Conservation (phyloP, 1,139 yeast species). For the Suhomyces bolitotheri region DNA sequence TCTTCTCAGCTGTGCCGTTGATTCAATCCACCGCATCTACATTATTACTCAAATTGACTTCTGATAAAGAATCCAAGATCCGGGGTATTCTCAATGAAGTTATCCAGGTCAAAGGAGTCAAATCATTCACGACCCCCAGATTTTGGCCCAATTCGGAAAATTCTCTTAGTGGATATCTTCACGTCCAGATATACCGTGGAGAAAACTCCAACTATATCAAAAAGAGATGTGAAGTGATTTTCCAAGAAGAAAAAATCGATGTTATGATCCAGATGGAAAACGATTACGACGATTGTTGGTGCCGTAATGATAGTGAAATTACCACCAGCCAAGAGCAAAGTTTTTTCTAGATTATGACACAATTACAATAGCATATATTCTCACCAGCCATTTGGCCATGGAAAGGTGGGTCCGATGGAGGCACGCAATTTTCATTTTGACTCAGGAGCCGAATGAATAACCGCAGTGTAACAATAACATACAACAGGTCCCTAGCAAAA, state of each 20-base stretch:
- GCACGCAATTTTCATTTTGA: too few species aligned
- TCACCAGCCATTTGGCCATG: too few species aligned
- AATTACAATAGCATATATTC: too few species aligned
- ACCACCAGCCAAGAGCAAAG: too few species aligned
- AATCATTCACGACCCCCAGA: constrained; percentile 82
- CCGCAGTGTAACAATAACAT: too few species aligned
- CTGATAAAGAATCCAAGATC: constrained; percentile 55
- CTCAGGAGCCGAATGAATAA: too few species aligned
- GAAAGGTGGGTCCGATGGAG: too few species aligned
- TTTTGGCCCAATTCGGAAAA: constrained; percentile 76
- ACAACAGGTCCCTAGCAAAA: too few species aligned
- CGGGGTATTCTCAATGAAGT: constrained; percentile 68
- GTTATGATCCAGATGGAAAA: constrained; percentile 63
- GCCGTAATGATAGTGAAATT: constrained; percentile 28
- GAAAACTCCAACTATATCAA: constrained; percentile 65
- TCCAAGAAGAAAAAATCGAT: constrained; percentile 35
- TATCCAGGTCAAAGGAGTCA: constrained; percentile 71
- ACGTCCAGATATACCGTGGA: constrained; percentile 66
- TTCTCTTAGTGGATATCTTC: constrained; percentile 55
- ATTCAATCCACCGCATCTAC: constrained; percentile 78
- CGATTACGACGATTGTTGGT: constrained; percentile 62
- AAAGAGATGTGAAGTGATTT: constrained; percentile 56
- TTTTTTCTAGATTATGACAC: too few species aligned
- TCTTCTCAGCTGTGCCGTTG: constrained; percentile 80
- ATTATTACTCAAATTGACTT: constrained; percentile 61